Conservation (phyloP, 2,329 filamentous ascomycete species). For the Fusarium foetens region DNA sequence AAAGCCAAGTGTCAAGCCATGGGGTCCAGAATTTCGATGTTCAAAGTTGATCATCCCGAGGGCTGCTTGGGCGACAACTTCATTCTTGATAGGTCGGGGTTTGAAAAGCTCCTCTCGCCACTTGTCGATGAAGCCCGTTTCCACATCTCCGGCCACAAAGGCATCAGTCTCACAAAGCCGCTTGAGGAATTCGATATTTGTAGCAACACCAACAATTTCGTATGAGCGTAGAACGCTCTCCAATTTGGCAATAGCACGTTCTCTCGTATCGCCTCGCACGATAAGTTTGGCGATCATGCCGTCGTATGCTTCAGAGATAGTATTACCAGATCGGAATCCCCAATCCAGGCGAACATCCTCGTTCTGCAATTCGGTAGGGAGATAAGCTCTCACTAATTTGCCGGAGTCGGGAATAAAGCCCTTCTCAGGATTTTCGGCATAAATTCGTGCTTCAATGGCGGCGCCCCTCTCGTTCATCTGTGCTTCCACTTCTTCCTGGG, state of each 20-base stretch:
- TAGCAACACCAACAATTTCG: slow-evolving; percentile 90
- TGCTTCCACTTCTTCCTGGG: slow-evolving; percentile 73
- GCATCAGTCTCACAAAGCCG: slow-evolving; percentile 81
- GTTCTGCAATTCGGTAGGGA: slow-evolving; percentile 67
- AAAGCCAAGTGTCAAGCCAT: slow-evolving; percentile 66
- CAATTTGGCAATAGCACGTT: slow-evolving; percentile 85
- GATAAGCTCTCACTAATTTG: slow-evolving; percentile 82
- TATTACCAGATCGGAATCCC: slow-evolving; percentile 90
- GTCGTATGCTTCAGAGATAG: slow-evolving; percentile 94
- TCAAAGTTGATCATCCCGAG: slow-evolving; percentile 74
- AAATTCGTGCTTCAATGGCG: slow-evolving; percentile 95
- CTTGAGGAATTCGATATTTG: slow-evolving; percentile 97
- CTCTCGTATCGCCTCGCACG: slow-evolving; percentile 80
- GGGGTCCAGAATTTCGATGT: slow-evolving; percentile 52
- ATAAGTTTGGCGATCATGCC: slow-evolving; percentile 99
- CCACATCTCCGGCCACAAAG: slow-evolving; percentile 88
- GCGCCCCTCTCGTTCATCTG: slow-evolving; percentile 81
- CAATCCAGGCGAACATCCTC: slow-evolving; percentile 90
- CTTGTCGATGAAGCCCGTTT: slow-evolving; percentile 96
- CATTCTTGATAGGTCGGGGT: slow-evolving; percentile 68
- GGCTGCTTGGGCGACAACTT: slow-evolving; percentile 88
- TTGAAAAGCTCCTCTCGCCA: slow-evolving; percentile 82
- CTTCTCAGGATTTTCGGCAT: slow-evolving; percentile 91
- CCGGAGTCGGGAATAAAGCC: slow-evolving; percentile 97
- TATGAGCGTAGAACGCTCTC: slow-evolving; percentile 84